Conservation (phyloP, 2,329 filamentous ascomycete genomes). For the Thyridium curvatum region DNA sequence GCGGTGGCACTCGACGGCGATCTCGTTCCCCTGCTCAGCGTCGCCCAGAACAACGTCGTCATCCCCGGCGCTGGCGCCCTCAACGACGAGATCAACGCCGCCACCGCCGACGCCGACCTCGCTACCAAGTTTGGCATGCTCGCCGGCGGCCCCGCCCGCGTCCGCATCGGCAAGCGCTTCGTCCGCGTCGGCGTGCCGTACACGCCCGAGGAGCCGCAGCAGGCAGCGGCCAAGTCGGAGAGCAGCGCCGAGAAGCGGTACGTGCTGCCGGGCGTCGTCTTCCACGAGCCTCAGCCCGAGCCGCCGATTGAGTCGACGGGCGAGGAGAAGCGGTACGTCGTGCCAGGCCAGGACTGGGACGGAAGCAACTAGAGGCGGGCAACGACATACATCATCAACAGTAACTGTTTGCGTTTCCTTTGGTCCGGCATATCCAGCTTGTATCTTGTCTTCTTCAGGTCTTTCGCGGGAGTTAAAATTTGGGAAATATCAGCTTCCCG, state of each 20-base stretch:
- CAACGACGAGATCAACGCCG: slow-evolving; percentile 7
- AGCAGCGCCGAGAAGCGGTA: neutral
- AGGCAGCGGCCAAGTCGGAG: too few species aligned
- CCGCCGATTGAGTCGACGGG: too few species aligned
- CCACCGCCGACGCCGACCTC: slow-evolving; percentile 5
- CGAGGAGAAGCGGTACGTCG: neutral
- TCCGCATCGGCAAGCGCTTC: too few species aligned
- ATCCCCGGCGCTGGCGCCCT: slow-evolving; percentile 3
- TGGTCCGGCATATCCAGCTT: too few species aligned
- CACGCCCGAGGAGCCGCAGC: too few species aligned
- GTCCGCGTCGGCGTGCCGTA: too few species aligned
- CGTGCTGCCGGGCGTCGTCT: neutral
- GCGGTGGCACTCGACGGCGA: slow-evolving; percentile 9
- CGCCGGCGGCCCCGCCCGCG: too few species aligned
- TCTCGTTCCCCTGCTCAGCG: slow-evolving; percentile 9
- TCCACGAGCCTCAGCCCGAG: too few species aligned
- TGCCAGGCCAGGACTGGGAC: neutral
- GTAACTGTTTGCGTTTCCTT: too few species aligned
- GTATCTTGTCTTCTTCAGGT: too few species aligned
- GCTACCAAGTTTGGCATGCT: neutral
- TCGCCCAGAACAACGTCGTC: slow-evolving; percentile 8
- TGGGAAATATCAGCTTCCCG: too few species aligned
- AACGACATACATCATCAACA: neutral
- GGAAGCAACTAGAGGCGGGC: neutral
- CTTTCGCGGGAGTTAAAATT: too few species aligned